phyloP scores from a whole-genome alignment of 148 eudicot genomes.

The Silene uniflora region DNA sequence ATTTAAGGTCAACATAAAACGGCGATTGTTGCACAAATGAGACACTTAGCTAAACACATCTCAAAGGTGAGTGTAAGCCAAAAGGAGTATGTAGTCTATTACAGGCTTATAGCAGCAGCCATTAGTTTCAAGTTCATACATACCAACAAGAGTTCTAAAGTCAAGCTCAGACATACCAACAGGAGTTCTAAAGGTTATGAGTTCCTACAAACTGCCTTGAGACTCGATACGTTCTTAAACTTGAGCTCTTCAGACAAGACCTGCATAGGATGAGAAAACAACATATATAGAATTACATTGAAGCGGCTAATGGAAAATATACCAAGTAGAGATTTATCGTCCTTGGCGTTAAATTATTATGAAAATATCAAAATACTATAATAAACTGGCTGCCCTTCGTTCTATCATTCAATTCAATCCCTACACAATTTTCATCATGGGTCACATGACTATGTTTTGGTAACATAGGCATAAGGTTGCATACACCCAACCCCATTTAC shows the following conservation, averaged over 20 bases:
- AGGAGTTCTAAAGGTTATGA: not conserved
- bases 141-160: not conserved
- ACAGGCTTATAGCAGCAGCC: not conserved
- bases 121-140: not conserved
- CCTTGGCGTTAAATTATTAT: no score
- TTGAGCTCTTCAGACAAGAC: not conserved
- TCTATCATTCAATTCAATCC: no score
- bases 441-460: no score
- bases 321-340: not conserved
- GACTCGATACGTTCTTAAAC: not conserved
- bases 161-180: not conserved
- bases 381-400: no score
- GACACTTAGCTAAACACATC: not conserved
- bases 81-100: not conserved
- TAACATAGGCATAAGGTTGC: no score
- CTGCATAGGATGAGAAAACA: conserved; percentile 3
- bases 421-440: no score
- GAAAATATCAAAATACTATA: no score
- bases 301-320: not conserved
- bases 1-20: no score
- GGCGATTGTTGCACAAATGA: no score
- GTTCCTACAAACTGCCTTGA: not conserved
- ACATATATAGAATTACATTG: not conserved
- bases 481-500: no score
- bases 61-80: not conserved